A percentile compares a stretch with the other conserved stretches of the same genome.
Evolutionary conservation across 2,329 filamentous ascomycete genomes (phyloP).

Genomic region (Lasiodiplodia hormozganensis): DNA sequence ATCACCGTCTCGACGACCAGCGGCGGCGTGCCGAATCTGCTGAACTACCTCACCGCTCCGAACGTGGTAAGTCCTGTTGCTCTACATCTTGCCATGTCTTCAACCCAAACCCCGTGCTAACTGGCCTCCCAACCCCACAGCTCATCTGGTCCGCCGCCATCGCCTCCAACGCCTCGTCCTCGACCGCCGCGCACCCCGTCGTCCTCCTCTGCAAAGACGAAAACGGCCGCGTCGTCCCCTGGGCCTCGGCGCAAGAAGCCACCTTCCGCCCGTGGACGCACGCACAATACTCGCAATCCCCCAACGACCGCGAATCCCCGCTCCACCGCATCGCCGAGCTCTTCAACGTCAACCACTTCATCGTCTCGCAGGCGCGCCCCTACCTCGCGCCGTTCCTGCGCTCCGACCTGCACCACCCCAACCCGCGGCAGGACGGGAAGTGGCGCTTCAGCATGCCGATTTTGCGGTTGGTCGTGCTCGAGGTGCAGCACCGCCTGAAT

Average conservation of each 20-base stretch:
- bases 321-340: conserved; percentile 78
- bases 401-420: conserved; percentile 78
- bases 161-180: conserved; percentile 73
- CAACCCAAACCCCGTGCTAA: not conserved
- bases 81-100: not conserved
- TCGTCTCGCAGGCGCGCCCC: conserved; percentile 89
- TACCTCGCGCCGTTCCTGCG: conserved; percentile 87
- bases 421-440: conserved; percentile 65
- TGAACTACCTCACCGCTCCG: conserved; percentile 92
- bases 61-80: conserved; percentile 73
- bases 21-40: conserved; percentile 78
- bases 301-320: conserved; percentile 71
- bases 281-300: conserved; percentile 43
- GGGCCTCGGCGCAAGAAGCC: conserved; percentile 67
- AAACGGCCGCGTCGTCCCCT: conserved; percentile 74
- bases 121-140: conserved; percentile 47
- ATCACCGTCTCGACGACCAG: conserved; percentile 85
- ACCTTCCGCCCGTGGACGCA: conserved; percentile 74
- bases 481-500: conserved; percentile 79
- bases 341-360: conserved; percentile 95
- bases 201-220: conserved; percentile 81
- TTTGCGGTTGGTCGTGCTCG: conserved; percentile 73
- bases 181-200: conserved; percentile 69
- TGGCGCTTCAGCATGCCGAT: conserved; percentile 63
- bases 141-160: conserved; percentile 82